Percentiles rank a stretch among this genome's conserved stretches.
These are phyloP conservation scores for Sporothrix inflata DNA, from an alignment of 2,329 filamentous ascomycete species.

Conservation along the genomic window DNA sequence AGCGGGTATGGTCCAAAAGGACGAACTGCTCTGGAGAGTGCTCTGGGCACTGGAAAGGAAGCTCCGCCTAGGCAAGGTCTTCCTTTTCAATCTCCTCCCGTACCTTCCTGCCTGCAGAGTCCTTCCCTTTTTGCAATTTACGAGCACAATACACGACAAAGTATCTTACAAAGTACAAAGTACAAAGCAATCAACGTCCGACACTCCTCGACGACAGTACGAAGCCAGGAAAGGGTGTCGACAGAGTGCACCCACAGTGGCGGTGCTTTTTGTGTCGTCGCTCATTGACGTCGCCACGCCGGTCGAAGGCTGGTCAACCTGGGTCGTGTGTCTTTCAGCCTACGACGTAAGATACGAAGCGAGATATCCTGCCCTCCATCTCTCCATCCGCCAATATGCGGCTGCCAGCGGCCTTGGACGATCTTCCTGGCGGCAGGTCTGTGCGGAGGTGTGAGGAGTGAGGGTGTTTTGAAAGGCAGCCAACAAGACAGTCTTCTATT, in stretches of 20 bases:
- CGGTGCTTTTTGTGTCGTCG: background rate
- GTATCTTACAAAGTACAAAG: background rate
- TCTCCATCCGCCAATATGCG: background rate
- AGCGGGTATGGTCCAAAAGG: background rate
- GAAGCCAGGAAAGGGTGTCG: too few species aligned
- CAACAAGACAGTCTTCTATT: background rate
- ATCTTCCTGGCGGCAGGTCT: background rate
- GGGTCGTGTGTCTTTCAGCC: constrained; percentile 15
- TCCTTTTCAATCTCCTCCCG: background rate
- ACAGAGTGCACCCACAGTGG: background rate
- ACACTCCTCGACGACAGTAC: background rate
- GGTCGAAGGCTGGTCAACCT: background rate
- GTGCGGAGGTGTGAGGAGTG: background rate
- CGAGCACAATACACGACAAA: too few species aligned
- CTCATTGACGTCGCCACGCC: background rate
- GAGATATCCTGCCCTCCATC: constrained; percentile 5
- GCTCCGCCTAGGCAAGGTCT: background rate
- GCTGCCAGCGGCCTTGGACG: constrained; percentile 13
- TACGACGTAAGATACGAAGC: too few species aligned
- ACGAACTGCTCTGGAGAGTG: background rate
- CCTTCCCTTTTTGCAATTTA: background rate
- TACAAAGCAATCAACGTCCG: background rate
- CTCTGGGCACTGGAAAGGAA: background rate
- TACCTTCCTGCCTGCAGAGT: background rate
- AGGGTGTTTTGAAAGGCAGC: background rate